Conservation (phyloP, 2,329 filamentous ascomycete genomes). For the Phialocephala sp. region DNA sequence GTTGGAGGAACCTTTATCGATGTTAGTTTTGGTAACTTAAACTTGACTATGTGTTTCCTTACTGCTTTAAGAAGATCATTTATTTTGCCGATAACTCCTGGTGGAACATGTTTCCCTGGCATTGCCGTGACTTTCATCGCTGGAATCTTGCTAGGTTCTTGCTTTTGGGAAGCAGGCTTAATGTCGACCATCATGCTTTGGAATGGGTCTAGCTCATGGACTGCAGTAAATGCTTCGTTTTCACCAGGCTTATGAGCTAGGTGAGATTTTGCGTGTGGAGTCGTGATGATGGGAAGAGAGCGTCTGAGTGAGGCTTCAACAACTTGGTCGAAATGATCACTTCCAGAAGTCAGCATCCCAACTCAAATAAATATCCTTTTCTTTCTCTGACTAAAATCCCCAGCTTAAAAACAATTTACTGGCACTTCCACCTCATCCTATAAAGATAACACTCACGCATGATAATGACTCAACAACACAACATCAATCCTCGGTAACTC, state of each 20-base stretch:
- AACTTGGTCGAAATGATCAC: constrained; percentile 57
- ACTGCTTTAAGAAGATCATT: constrained; percentile 47
- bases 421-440: background rate
- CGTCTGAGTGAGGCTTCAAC: constrained; percentile 44
- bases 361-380: background rate
- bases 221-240: constrained; percentile 57
- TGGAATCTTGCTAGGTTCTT: constrained; percentile 41
- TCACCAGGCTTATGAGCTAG: constrained; percentile 50
- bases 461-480: constrained; percentile 68
- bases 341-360: background rate
- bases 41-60: constrained; percentile 43
- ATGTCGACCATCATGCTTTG: constrained; percentile 56
- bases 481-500: constrained; percentile 55
- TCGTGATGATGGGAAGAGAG: constrained; percentile 65
- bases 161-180: constrained; percentile 22
- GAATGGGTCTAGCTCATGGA: constrained; percentile 62
- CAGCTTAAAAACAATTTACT: background rate
- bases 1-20: constrained; percentile 58
- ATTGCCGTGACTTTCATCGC: constrained; percentile 64
- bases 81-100: constrained; percentile 22
- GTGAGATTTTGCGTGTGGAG: constrained; percentile 62
- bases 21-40: constrained; percentile 32
- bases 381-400: background rate
- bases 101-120: constrained; percentile 68
- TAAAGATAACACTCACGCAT: constrained; percentile 48